Evolutionary conservation across 2,329 filamentous ascomycete species (phyloP), one percentile per base, ranked within the genome.

Genomic region (Elsinoe batatas): DNA sequence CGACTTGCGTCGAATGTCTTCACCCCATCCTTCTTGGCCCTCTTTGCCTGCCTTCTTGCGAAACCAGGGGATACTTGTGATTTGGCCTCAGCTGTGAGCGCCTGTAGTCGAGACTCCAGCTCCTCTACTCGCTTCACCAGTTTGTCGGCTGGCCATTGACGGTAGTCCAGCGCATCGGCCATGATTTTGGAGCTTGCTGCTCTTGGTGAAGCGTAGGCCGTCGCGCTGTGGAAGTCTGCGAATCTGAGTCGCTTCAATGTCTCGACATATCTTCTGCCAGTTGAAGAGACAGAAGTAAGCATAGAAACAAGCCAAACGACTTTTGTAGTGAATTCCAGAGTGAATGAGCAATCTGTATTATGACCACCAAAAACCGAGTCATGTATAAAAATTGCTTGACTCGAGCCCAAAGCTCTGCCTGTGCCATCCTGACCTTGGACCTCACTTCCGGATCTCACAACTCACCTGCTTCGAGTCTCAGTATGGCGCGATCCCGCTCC

Each of bases 1-100:
- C 83, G 86, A 12, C 82, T 83, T 0, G 88, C 82, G 67, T 97
- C 88, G 65, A 95, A 84, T 72, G 76, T 67, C 57, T 66, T 58
- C 18, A 66, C 62, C n/a, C 71, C 68, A 53, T 67, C 54, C 15
- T 56, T 56, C 55, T 62, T 63, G 50, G 40, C 53, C 44, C 26
- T 42, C 49, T 57, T 57, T 15, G 40, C 49, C 13, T 44, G 50
- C 13, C 42, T 59, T 58, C 11, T 33, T 2, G 60, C 55, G 15
- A 58, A 55, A n/a, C 61, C 32, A 35, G 58, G 50, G n/a, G 54
- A 43, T 18, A 43, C 47, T 17, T 37, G 20, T 36, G 44, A 22
- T 38, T 49, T 57, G 36, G 56, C 58, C 56, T 40, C 17, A 53
- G 22, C 12, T 65, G 72, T 76, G 43, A 76, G 74, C n/a, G 66